These are phyloP conservation scores for Tylopilus cervinicoccineus DNA, from an alignment of 768 basidiomycete genomes.

Conservation along the genomic window DNA sequence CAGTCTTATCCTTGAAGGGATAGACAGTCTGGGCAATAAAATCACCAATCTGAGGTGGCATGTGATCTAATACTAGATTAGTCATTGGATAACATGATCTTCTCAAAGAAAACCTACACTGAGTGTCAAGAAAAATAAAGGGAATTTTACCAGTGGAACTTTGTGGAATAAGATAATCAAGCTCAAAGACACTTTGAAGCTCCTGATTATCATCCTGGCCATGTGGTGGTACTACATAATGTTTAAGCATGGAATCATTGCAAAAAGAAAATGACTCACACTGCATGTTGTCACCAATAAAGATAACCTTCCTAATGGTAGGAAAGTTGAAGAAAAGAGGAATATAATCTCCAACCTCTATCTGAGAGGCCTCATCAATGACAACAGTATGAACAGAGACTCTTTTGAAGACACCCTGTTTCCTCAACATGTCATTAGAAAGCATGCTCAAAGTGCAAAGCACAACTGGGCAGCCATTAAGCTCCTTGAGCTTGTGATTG, in stretches of 20 bases:
- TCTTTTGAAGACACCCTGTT: conserved; percentile 17
- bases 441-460: conserved; percentile 81
- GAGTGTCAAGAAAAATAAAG: conserved; percentile 61
- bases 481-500: conserved; percentile 26
- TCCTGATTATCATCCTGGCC: conserved; percentile 65
- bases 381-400: conserved; percentile 46
- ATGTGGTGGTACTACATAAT: conserved; percentile 67
- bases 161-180: conserved; percentile 48
- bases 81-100: not conserved
- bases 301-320: conserved; percentile 49
- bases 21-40: conserved; percentile 72
- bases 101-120: conserved; percentile 50
- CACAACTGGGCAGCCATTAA: conserved; percentile 49
- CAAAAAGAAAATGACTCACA: conserved; percentile 38
- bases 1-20: conserved; percentile 33
- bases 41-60: conserved; percentile 76
- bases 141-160: conserved; percentile 24
- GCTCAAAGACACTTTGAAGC: conserved; percentile 75
- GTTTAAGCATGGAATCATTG: conserved; percentile 26
- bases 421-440: conserved; percentile 34
- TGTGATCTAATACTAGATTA: conserved; percentile 53
- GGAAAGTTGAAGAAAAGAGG: conserved; percentile 32
- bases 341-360: conserved; percentile 53
- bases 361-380: conserved; percentile 67
- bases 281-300: conserved; percentile 68